Evolutionary conservation across 371 early-diverging fungal genomes (phyloP), one percentile per base, ranked within the genome.

Genomic region (Syncephalastrum contaminatum): DNA sequence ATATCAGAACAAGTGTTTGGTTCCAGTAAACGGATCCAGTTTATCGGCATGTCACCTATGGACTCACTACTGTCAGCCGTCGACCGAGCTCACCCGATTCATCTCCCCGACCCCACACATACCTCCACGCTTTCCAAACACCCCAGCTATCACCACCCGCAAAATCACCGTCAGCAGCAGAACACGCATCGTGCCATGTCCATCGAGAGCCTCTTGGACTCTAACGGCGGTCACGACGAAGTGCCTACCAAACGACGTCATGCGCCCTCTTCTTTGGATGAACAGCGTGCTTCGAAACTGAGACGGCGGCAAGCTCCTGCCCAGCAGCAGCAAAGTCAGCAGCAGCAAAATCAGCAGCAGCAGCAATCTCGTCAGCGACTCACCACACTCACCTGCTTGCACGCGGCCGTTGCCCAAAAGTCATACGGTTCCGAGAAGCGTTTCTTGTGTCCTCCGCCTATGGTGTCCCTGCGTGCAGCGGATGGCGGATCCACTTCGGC

Each of bases 371-470:
- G 36, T n/a, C 22, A 50, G 22, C 61, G 53, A 8, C 43, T 53
- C 58, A 80, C 82, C 15, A 82, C 78, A 45, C 69, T 87, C 52
- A 80, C 80, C 39, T 85, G 86, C 56, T 71, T 77, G 36, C 86
- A 87, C 66, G 85, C 87, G 4, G 69, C 84, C 0, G 87, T 87
- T 18, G 93, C 90, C 5, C 93, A 93, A 65, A 93, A 93, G 71
- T 91, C 91, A 3, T 93, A 93, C 62, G 93, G 93, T n/a, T 82
- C 86, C 50, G 93, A 93, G 60, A 91, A 91, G 66, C 81, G 93
- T 0, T 92, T 90, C 62, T 66, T 92, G 25, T 91, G 91, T 65
- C 93, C 93, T 40, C 91, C 93, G 20, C 93, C 93, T 5, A 77
- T 88, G 13, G 83, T 90, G 15, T 72, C 70, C 25, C 64, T 86